Conservation (phyloP, 1,284 basidiomycete species). For the Rhodofomes roseus region DNA sequence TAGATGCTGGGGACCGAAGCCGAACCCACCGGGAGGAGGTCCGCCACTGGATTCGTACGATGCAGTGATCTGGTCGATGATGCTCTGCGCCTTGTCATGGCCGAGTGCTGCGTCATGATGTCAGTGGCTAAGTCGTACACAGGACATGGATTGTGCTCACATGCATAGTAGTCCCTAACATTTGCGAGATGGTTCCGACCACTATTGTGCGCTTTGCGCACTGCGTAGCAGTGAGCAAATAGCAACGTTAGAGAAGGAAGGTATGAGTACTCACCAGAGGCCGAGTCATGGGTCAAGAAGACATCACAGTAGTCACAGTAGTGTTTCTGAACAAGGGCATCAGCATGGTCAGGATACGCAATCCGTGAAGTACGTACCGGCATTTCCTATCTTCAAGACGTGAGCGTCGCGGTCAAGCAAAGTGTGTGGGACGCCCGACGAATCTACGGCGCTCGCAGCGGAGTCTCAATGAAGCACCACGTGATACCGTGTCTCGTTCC, state of each 20-base stretch:
- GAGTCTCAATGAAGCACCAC: constrained; percentile 15
- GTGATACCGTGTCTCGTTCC: background rate
- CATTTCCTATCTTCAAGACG: constrained; percentile 32
- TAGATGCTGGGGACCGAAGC: constrained; percentile 74
- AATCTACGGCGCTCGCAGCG: constrained; percentile 15
- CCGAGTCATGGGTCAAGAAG: constrained; percentile 85
- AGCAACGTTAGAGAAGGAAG: constrained; percentile 8
- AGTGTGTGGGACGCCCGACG: background rate
- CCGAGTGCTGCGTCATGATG: constrained; percentile 68
- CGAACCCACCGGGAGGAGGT: constrained; percentile 81
- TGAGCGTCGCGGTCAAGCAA: constrained; percentile 8
- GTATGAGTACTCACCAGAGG: constrained; percentile 56
- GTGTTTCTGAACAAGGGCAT: constrained; percentile 56
- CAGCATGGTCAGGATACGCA: background rate
- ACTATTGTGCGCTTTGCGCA: constrained; percentile 97
- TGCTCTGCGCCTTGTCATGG: constrained; percentile 93
- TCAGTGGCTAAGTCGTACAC: constrained; percentile 10
- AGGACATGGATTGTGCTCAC: constrained; percentile 40
- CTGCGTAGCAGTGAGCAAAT: constrained; percentile 36
- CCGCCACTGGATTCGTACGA: constrained; percentile 85
- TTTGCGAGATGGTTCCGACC: constrained; percentile 96
- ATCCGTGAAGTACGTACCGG: constrained; percentile 39
- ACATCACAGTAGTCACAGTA: constrained; percentile 95
- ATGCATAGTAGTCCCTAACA: constrained; percentile 96
- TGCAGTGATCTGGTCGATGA: constrained; percentile 94